These are phyloP conservation scores for Cutaneotrichosporon mucoides DNA, from an alignment of 1,284 basidiomycete species.

Conservation along the genomic window DNA sequence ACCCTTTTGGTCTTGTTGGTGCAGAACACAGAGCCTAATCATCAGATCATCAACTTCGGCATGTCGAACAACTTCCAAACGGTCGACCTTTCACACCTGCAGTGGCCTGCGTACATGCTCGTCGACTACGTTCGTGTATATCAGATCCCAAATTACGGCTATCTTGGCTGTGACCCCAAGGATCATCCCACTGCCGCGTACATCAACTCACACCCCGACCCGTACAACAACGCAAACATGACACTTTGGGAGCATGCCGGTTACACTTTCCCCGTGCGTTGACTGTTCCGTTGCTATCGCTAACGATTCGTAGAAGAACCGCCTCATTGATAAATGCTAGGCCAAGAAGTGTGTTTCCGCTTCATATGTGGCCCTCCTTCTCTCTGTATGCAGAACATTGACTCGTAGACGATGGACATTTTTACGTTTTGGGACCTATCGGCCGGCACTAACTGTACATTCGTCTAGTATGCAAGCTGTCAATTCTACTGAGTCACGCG, in stretches of 20 bases:
- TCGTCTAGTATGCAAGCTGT: no score
- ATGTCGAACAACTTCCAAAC: constrained; percentile 46
- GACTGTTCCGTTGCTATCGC: no score
- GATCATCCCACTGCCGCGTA: constrained; percentile 65
- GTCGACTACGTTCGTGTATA: constrained; percentile 84
- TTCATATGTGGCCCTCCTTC: neutral
- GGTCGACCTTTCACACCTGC: constrained; percentile 63
- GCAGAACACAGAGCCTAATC: neutral
- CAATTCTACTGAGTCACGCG: no score
- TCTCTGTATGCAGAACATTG: constrained; percentile 14
- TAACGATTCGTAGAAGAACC: constrained; percentile 17
- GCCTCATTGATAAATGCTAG: constrained; percentile 15
- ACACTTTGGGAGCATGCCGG: constrained; percentile 38
- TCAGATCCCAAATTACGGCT: constrained; percentile 58
- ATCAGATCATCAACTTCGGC: constrained; percentile 75
- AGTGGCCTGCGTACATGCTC: constrained; percentile 64
- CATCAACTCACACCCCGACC: constrained; percentile 35
- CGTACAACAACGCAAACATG: constrained; percentile 40
- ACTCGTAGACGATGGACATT: neutral
- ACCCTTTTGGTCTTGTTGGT: no score
- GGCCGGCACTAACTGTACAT: no score
- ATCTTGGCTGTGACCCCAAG: constrained; percentile 76
- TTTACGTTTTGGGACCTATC: no score
- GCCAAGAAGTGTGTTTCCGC: neutral
- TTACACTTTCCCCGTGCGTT: constrained; percentile 37